phyloP scores from a whole-genome alignment of 2,329 filamentous ascomycete species.

The Alternaria infectoria region DNA sequence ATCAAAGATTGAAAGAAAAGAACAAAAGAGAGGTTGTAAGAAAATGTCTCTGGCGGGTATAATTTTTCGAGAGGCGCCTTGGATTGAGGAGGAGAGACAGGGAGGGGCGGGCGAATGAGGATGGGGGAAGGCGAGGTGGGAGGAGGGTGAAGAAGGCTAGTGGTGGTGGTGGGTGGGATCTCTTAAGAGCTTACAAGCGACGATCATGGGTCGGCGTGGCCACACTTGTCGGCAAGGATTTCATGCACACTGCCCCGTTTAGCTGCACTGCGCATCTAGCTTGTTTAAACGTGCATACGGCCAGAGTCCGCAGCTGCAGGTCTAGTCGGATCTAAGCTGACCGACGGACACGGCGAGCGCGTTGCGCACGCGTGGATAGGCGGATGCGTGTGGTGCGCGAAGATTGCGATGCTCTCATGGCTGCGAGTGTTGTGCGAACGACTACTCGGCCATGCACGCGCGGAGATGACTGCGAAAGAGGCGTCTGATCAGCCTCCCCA shows the following conservation, averaged over 20 bases:
- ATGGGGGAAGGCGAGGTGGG: conserved; percentile 51
- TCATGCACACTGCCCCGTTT: conserved; percentile 50
- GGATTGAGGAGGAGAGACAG: conserved; percentile 44
- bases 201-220: conserved; percentile 45
- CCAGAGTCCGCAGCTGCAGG: conserved; percentile 44
- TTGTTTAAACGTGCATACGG: conserved; percentile 47
- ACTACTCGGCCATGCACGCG: conserved; percentile 32
- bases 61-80: conserved; percentile 45
- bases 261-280: conserved; percentile 46
- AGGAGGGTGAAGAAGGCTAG: conserved; percentile 50
- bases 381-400: conserved; percentile 23
- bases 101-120: conserved; percentile 50
- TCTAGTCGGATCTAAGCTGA: conserved; percentile 48
- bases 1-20: conserved; percentile 40
- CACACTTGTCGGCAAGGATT: conserved; percentile 43
- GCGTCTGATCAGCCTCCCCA: conserved; percentile 34
- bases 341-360: conserved; percentile 39
- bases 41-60: conserved; percentile 46
- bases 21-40: conserved; percentile 43
- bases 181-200: conserved; percentile 47
- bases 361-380: conserved; percentile 45
- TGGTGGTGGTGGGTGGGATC: conserved; percentile 44
- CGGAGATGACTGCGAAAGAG: conserved; percentile 43
- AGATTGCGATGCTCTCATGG: conserved; percentile 45
- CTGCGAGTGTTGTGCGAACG: conserved; percentile 23